Base-by-base conservation (phyloP, 306 rosid genomes). In the Malus orientalis region DNA sequence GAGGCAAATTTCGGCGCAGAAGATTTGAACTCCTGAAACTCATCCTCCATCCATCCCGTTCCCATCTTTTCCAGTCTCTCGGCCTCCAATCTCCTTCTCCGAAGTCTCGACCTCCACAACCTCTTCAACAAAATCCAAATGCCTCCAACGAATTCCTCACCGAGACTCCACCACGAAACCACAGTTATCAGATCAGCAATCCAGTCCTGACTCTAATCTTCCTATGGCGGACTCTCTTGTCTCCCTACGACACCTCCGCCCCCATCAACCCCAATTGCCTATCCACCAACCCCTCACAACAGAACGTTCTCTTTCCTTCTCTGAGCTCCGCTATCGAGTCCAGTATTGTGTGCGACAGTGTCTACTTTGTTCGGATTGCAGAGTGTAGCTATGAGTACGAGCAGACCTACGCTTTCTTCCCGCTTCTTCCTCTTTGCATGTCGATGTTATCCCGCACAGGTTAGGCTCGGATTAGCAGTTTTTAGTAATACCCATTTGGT, bases 331-430 rank as follows among this genome's bases (percentile, higher is more conserved):
- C 91, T 33, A 81, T 95, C 78, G 87, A 90, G 74, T 78, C 84
- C 85, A 87, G 84, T 83, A 75, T 92, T 47, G 97, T 95, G 20
- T 95, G 98, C 97, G 98, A 95, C 76, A 87, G 96, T 33, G 97
- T 90, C 30, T 84, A 78, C 93, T 95, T 76, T 19, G 65, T 92
- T 70, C 97, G 96, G 71, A 78, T 44, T 72, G 89, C 96, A 0
- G 86, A 92, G 33, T 95, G 98, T 75, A 93, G 97, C 44, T 95
- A 95, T 69, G 98, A 95, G 77, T 95, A 95, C 73, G 98, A 95
- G 84, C 97, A 95, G 63, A 11, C 86, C 77, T 95, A 88, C 73
- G 98, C 97, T 27, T 95, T 92, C 88, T 84, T 92, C 76, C 97
- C 97, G 2, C 87, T 95, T 55, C 95, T 95, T 18, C 96, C 97